Conservation (phyloP, 768 basidiomycete species). For the Calocybe cyanea region DNA sequence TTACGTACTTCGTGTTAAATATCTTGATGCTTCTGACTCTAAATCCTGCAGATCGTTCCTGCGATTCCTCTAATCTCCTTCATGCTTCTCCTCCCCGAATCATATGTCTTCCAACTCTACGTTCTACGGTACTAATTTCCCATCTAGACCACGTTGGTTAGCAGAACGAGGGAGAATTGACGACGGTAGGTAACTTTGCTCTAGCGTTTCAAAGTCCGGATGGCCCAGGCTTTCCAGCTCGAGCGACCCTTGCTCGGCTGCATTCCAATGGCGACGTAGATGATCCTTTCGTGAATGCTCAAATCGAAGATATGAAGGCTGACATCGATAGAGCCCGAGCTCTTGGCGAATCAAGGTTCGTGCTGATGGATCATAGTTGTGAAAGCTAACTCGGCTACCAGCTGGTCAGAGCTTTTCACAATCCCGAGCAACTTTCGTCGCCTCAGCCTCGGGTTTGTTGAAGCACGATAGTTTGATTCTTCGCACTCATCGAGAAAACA, state of each 20-base stretch:
- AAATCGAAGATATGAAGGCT: conserved; percentile 41
- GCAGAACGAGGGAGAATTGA: conserved; percentile 47
- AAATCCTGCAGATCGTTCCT: conserved; percentile 30
- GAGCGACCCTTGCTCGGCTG: conserved; percentile 42
- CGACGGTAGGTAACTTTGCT: conserved; percentile 28
- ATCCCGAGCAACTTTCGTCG: conserved; percentile 44
- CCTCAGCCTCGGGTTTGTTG: conserved; percentile 35
- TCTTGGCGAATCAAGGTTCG: conserved; percentile 37
- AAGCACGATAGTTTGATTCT: neutral
- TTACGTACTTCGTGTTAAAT: too few species aligned
- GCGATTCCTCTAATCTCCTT: conserved; percentile 47
- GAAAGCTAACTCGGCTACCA: conserved; percentile 9
- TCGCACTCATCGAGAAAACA: conserved; percentile 5
- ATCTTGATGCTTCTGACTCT: neutral
- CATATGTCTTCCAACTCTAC: conserved; percentile 27
- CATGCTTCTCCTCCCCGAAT: conserved; percentile 49
- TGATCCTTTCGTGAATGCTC: conserved; percentile 44
- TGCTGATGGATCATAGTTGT: neutral
- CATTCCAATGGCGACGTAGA: conserved; percentile 46
- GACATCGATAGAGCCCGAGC: conserved; percentile 30
- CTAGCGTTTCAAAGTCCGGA: neutral
- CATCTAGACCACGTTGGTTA: conserved; percentile 43
- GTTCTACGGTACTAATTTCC: neutral
- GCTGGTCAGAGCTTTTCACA: conserved; percentile 37
- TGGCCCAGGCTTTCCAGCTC: conserved; percentile 17